Percentiles rank a stretch among this genome's conserved stretches.
Conservation (phyloP, 2,329 filamentous ascomycete genomes). For the Saccharata proteae region DNA sequence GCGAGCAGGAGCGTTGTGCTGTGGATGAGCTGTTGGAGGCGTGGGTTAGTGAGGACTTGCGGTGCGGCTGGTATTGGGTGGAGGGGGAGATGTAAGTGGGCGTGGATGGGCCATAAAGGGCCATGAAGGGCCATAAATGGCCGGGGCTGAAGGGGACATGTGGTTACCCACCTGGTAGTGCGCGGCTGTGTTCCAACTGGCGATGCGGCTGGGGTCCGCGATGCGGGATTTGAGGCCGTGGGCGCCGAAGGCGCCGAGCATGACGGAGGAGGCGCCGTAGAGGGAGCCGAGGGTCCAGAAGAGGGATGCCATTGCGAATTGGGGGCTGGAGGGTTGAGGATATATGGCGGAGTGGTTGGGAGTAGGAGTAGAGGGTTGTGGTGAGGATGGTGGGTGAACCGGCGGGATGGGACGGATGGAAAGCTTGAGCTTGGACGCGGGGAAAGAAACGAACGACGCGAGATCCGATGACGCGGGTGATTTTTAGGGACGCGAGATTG, state of each 20-base stretch:
- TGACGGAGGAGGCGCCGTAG: constrained; percentile 49
- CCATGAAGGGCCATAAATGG: background rate
- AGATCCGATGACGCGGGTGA: too few species aligned
- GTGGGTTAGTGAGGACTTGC: background rate
- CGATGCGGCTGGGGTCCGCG: constrained; percentile 44
- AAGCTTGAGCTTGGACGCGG: too few species aligned
- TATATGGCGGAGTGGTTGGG: too few species aligned
- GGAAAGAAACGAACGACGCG: too few species aligned
- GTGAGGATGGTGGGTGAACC: too few species aligned
- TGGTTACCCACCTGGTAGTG: constrained; percentile 47
- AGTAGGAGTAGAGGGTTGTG: too few species aligned
- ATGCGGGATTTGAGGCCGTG: constrained; percentile 53
- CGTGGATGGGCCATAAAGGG: background rate
- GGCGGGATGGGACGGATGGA: too few species aligned
- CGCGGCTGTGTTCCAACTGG: constrained; percentile 52
- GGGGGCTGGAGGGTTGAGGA: too few species aligned
- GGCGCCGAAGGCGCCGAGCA: constrained; percentile 54
- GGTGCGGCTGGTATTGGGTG: background rate
- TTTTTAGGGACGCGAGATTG: too few species aligned
- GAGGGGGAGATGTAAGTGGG: constrained; percentile 2
- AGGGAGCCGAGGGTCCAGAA: constrained; percentile 53
- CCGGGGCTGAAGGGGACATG: background rate
- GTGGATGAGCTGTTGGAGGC: constrained; percentile 43
- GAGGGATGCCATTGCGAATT: constrained; percentile 26
- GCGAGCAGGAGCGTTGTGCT: constrained; percentile 46